Conservation (phyloP, 208 protist species). For the Crithidia expoeki region DNA sequence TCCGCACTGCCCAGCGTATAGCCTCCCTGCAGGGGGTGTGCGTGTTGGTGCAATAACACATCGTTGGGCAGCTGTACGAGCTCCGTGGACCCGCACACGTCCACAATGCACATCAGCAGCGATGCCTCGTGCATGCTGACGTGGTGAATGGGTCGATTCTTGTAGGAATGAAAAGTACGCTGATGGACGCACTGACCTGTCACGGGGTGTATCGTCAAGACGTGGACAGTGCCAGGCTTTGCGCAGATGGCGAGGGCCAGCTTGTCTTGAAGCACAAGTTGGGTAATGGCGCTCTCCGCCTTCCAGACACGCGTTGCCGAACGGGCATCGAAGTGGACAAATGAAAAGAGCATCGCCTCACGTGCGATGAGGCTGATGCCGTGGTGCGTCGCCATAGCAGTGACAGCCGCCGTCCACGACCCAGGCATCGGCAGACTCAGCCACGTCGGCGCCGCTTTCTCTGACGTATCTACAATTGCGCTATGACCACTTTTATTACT, state of each 20-base stretch:
- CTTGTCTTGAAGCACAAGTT: slow-evolving; percentile 28
- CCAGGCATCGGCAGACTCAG: slow-evolving; percentile 31
- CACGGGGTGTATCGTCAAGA: slow-evolving; percentile 34
- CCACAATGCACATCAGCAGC: slow-evolving; percentile 61
- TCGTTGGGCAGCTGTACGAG: slow-evolving; percentile 53
- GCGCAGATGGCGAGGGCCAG: slow-evolving; percentile 42
- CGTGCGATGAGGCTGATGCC: slow-evolving; percentile 38
- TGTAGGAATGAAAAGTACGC: slow-evolving; percentile 38
- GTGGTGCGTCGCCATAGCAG: slow-evolving; percentile 25
- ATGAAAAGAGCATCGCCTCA: slow-evolving; percentile 20
- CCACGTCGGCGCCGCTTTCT: slow-evolving; percentile 34
- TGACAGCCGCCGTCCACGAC: slow-evolving; percentile 20
- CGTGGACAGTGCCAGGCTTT: slow-evolving; percentile 39
- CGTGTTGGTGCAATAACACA: slow-evolving; percentile 7
- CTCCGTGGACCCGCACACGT: slow-evolving; percentile 59
- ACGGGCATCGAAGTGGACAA: slow-evolving; percentile 13
- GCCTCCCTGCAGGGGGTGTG: slow-evolving; percentile 9
- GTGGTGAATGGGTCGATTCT: slow-evolving; percentile 42
- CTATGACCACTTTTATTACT: no score
- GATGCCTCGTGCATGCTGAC: slow-evolving; percentile 50
- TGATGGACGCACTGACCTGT: slow-evolving; percentile 29
- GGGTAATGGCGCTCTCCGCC: slow-evolving; percentile 25
- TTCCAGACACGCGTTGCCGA: slow-evolving; percentile 24
- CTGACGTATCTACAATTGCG: slow-evolving; percentile 7
- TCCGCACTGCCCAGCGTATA: slow-evolving; percentile 5